phyloP scores from a whole-genome alignment of 169 alveolate genomes.

The Plasmodium blacklocki region DNA sequence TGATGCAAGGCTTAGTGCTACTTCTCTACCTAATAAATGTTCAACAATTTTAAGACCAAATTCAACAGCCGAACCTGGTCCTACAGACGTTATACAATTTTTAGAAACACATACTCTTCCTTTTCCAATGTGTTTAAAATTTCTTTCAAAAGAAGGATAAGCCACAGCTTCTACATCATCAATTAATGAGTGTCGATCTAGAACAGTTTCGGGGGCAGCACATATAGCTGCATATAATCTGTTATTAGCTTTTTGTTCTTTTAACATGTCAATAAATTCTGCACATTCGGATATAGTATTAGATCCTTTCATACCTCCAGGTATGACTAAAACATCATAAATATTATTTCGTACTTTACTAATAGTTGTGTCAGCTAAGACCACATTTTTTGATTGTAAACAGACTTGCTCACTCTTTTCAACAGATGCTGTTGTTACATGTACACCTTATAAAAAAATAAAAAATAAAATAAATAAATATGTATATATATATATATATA shows the following conservation, averaged over 20 bases:
- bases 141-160: conserved; percentile 84
- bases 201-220: conserved; percentile 86
- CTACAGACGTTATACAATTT: conserved; percentile 84
- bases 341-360: conserved; percentile 76
- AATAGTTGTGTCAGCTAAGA: conserved; percentile 80
- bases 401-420: conserved; percentile 57
- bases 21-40: conserved; percentile 76
- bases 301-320: conserved; percentile 87
- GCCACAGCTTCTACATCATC: conserved; percentile 84
- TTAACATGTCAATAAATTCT: conserved; percentile 76
- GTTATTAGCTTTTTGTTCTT: conserved; percentile 79
- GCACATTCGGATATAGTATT: conserved; percentile 52
- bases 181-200: conserved; percentile 81
- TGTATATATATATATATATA: conserved; percentile 4
- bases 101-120: conserved; percentile 85
- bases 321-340: conserved; percentile 83
- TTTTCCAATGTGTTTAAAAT: conserved; percentile 80
- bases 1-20: conserved; percentile 50
- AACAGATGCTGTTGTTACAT: conserved; percentile 68
- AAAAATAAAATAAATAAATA: conserved; percentile 61
- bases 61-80: conserved; percentile 87
- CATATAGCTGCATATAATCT: conserved; percentile 87
- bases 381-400: conserved; percentile 53
- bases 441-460: conserved; percentile 67
- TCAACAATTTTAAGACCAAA: conserved; percentile 85